Base-by-base conservation (phyloP, 2,329 filamentous ascomycete genomes). In the Aspergillus carbonarius region DNA sequence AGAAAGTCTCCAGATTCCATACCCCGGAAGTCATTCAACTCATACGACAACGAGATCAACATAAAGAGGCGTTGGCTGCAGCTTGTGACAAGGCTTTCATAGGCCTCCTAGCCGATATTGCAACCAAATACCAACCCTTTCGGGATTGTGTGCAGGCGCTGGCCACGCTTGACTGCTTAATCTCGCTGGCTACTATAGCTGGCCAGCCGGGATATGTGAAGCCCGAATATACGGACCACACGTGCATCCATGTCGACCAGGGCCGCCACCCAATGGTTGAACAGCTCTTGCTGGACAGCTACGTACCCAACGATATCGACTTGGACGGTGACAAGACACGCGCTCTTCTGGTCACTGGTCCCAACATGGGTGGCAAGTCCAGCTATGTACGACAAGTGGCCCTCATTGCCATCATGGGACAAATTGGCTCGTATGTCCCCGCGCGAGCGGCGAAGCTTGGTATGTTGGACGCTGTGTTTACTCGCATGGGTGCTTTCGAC, bases 291-390 rank as follows among this genome's bases (percentile, higher is more conserved):
- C 83, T 93, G 4, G 86, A 90, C 65, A 83, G 86, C 53, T 99
- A 98, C 76, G 96, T 99, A 58, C 93, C 95, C 48, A 99, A 99
- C 76, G 86, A 89, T 68, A 89, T 92, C 10, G 78, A 84, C 2
- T 84, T 98, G 48, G 83, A 85, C n/a, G 83, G 86, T 3, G 83
- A 86, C 1, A 72, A 81, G 0, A 84, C 86, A 0, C 83, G 90
- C 5, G 91, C 92, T 2, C 85, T 97, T 66, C 88, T 98, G 57
- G 88, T 99, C 68, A 99, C 95, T 0, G 95, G 95, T 0, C 95
- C 95, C 30, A 99, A 99, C 78, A 99, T 99, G 95, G 95, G 95
- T 68, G 95, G 95, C 57, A 99, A 99, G 73, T 96, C 92, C n/a
- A 95, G 90, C 58, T 99, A 96, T 74, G 93, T 99, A 20, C 91